A percentile compares a stretch with the other conserved stretches of the same genome.
These are phyloP conservation scores for Amphibolis antarctica DNA, from an alignment of 106 monocot species.

Conservation along the genomic window DNA sequence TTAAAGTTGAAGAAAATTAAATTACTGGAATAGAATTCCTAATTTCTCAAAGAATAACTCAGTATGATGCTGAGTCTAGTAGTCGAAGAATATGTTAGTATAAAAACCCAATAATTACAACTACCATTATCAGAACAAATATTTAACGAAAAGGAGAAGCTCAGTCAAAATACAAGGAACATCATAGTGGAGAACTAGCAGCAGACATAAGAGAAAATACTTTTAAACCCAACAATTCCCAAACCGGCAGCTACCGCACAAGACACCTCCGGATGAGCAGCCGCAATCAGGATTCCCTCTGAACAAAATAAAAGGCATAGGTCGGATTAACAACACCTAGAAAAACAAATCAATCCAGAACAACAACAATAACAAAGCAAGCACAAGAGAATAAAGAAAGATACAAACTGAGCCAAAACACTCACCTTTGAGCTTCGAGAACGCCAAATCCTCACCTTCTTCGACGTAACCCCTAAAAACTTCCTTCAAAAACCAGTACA, in stretches of 20 bases:
- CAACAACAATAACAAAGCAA: background rate
- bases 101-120: no score
- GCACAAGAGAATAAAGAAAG: slow-evolving; percentile 3
- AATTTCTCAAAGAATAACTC: no score
- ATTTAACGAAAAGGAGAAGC: no score
- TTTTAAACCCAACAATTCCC: slow-evolving; percentile 43
- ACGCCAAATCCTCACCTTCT: slow-evolving; percentile 27
- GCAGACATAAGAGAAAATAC: slow-evolving; percentile 14
- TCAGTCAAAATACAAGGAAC: no score
- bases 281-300: slow-evolving; percentile 57
- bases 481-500: slow-evolving; percentile 5
- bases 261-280: slow-evolving; percentile 34
- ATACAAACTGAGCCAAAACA: background rate
- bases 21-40: no score
- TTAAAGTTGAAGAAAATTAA: no score
- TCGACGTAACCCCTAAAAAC: slow-evolving; percentile 21
- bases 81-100: no score
- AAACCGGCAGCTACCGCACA: slow-evolving; percentile 32
- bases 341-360: no score
- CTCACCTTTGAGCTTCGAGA: slow-evolving; percentile 57
- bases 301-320: slow-evolving; percentile 1
- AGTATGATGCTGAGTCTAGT: no score
- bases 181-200: background rate
- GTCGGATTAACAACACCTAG: background rate
- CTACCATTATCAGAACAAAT: no score